Conservation (phyloP, 2,329 filamentous ascomycete species). For the Aspergillus pseudoviridinutans region DNA sequence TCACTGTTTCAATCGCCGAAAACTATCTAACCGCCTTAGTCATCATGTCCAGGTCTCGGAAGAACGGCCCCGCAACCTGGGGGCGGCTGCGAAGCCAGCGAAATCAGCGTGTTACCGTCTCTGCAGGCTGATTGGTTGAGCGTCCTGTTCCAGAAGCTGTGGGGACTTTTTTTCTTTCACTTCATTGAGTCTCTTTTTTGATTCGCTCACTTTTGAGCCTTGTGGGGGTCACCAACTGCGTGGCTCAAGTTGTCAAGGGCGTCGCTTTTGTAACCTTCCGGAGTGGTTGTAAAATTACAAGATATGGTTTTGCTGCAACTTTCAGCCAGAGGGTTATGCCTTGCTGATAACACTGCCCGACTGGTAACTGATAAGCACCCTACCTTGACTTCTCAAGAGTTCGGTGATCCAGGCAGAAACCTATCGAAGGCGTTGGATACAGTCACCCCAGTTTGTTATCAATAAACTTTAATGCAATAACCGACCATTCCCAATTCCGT, state of each 20-base stretch:
- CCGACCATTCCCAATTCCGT: neutral
- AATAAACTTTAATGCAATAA: too few species aligned
- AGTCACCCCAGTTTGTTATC: too few species aligned
- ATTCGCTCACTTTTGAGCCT: neutral
- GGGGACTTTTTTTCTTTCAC: slow-evolving; percentile 3
- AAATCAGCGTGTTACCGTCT: slow-evolving; percentile 15
- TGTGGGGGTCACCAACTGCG: slow-evolving; percentile 7
- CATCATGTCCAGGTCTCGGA: slow-evolving; percentile 12
- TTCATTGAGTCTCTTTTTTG: neutral
- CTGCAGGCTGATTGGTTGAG: slow-evolving; percentile 10
- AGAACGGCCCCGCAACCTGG: slow-evolving; percentile 21
- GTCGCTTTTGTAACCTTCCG: too few species aligned
- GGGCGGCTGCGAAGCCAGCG: slow-evolving; percentile 12
- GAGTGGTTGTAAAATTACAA: too few species aligned
- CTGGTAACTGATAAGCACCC: too few species aligned
- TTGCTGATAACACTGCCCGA: too few species aligned
- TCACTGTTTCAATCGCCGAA: neutral
- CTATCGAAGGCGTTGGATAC: too few species aligned
- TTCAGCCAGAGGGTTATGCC: too few species aligned
- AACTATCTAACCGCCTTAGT: neutral
- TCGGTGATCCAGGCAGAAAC: too few species aligned
- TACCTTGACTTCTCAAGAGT: too few species aligned
- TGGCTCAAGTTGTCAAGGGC: too few species aligned
- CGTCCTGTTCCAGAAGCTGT: slow-evolving; percentile 22
- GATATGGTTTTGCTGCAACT: too few species aligned